Evolutionary conservation across 306 rosid species (phyloP), one percentile per base, ranked within the genome.

Genomic region (Clitoria ternatea): DNA sequence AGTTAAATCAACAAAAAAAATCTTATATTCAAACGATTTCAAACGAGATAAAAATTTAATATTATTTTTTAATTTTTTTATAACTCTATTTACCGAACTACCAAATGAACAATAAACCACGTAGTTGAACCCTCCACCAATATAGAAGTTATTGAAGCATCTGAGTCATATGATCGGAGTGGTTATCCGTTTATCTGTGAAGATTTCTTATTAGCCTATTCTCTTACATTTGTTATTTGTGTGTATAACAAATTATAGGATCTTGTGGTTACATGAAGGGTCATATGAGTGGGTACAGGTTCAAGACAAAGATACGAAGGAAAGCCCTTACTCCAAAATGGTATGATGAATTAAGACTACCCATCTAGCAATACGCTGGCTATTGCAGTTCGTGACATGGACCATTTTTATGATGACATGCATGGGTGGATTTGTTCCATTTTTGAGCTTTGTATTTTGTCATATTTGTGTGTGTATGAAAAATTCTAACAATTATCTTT

Each of bases 271-370:
- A 91, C 50, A 85, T 89, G 61, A 91, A 91, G 71, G 99, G 97
- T 54, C 92, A 86, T 17, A 24, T 91, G 72, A 97, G 99, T 5
- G 82, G 61, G 39, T 95, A 86, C 82, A 85, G 96, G 80, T 95
- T 95, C 76, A 83, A 59, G 84, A 89, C 97, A 40, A 82, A 89
- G 76, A 76, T 50, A 49, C 92, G 89, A 45, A 95, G 14, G 85
- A 95, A 91, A 86, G 91, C 97, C 18, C 90, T 89, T 43, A 1
- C 29, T 79, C 99, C 99, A 29, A 84, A 80, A 74, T 95, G 99
- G 99, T 91, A 23, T 0, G 97, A 95, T 80, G 97, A 95, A 54
- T 95, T 95, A 70, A 91, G 82, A 83, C 77, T 95, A 77, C 99
- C 99, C 63, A 80, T 65, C 82, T 1, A 72, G 68, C 29, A 91